These are phyloP conservation scores for Dothideomycetidae sp. DNA, from an alignment of 2,329 filamentous ascomycete species.

Conservation along the genomic window DNA sequence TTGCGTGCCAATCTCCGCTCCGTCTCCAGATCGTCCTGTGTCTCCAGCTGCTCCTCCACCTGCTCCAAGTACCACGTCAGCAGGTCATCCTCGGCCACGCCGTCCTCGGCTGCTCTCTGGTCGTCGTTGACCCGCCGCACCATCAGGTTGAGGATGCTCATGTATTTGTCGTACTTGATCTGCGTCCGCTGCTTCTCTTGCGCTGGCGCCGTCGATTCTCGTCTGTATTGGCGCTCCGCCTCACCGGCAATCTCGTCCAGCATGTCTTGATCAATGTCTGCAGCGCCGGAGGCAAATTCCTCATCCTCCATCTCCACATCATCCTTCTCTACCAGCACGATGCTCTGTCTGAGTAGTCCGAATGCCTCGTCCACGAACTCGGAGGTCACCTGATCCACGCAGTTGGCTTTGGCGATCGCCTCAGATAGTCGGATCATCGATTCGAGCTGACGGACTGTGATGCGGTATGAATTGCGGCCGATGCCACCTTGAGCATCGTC, in stretches of 20 bases:
- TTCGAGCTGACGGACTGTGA: conserved; percentile 91
- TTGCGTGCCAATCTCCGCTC: conserved; percentile 64
- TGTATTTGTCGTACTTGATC: conserved; percentile 92
- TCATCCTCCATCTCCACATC: conserved; percentile 88
- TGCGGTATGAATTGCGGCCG: conserved; percentile 89
- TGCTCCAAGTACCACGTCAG: conserved; percentile 86
- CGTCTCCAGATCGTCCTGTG: conserved; percentile 63
- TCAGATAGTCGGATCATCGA: conserved; percentile 90
- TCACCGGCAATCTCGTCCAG: conserved; percentile 38
- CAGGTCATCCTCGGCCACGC: conserved; percentile 69
- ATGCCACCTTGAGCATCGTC: conserved; percentile 91
- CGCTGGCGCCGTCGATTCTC: conserved; percentile 28
- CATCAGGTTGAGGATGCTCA: conserved; percentile 73
- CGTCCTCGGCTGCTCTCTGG: conserved; percentile 60
- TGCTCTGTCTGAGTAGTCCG: conserved; percentile 80
- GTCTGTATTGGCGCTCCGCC: conserved; percentile 26
- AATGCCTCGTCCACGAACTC: conserved; percentile 85
- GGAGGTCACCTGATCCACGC: conserved; percentile 74
- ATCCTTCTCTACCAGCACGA: conserved; percentile 95
- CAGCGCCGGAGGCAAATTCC: conserved; percentile 33
- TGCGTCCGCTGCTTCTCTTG: conserved; percentile 51
- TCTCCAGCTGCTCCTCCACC: conserved; percentile 68
- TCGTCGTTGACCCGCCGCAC: conserved; percentile 74
- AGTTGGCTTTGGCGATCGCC: conserved; percentile 97
- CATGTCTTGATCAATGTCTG: conserved; percentile 26